Evolutionary conservation across 169 alveolate genomes (phyloP).

Genomic region (Eimeria praecox): DNA sequence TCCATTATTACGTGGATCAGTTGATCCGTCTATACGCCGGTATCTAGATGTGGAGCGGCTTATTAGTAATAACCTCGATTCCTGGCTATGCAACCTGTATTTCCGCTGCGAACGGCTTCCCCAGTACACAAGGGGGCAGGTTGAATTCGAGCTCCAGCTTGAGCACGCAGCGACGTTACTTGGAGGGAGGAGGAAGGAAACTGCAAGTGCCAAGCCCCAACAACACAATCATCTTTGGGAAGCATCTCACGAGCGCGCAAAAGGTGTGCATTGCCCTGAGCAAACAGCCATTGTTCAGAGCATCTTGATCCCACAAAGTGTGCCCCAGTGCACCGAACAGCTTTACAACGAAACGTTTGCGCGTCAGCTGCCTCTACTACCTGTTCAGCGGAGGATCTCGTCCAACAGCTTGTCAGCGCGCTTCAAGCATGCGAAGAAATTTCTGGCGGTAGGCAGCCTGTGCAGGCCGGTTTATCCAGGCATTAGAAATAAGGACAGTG

Average conservation of each 20-base stretch:
- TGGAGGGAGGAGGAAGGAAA: constrained; percentile 55
- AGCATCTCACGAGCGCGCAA: constrained; percentile 42
- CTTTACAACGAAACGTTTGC: background rate
- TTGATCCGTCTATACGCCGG: constrained; percentile 84
- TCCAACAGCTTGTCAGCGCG: constrained; percentile 69
- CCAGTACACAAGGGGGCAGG: constrained; percentile 79
- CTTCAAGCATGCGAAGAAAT: constrained; percentile 72
- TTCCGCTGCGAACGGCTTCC: constrained; percentile 81
- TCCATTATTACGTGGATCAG: constrained; percentile 82
- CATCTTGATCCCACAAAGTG: background rate
- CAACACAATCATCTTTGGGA: constrained; percentile 34
- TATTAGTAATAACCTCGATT: constrained; percentile 84
- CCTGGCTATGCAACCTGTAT: constrained; percentile 89
- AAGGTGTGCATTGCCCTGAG: constrained; percentile 9
- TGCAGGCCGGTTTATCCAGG: background rate
- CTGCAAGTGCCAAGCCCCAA: background rate
- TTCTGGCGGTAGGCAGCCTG: background rate
- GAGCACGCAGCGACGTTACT: constrained; percentile 77
- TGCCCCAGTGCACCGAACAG: background rate
- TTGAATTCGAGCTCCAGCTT: constrained; percentile 79
- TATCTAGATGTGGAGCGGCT: constrained; percentile 86
- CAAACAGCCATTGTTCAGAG: background rate
- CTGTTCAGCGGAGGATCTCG: constrained; percentile 46
- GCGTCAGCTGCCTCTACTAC: background rate
- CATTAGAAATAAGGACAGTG: background rate